Conservation (phyloP, 352 stramenopile genomes). For the Phytophthora crassamura region DNA sequence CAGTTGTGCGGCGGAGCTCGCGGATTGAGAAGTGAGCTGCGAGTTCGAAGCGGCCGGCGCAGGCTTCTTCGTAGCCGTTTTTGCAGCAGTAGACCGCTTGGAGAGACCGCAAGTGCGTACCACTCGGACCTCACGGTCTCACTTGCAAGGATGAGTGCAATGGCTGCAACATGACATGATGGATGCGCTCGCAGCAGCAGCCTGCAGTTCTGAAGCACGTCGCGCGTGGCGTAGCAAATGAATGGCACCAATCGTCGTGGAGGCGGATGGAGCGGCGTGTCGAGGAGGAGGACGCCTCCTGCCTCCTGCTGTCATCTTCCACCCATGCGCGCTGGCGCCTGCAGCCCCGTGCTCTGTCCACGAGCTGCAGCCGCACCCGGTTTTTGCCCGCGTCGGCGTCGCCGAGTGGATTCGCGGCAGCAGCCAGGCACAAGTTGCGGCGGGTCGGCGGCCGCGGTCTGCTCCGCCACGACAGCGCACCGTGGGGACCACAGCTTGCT, state of each 20-base stretch:
- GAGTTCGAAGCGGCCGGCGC: not conserved
- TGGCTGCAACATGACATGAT: conserved; percentile 6
- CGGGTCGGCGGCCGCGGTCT: not conserved
- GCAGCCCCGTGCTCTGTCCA: conserved; percentile 31
- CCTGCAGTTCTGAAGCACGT: too few species aligned
- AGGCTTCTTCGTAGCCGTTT: not conserved
- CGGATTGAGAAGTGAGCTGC: conserved; percentile 3
- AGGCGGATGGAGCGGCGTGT: not conserved
- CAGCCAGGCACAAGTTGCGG: conserved; percentile 21
- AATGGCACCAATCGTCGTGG: too few species aligned
- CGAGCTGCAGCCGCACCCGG: conserved; percentile 27
- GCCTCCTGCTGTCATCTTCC: not conserved
- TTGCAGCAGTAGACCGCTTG: conserved; percentile 7
- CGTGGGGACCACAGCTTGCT: too few species aligned
- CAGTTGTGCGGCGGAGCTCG: too few species aligned
- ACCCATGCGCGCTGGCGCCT: conserved; percentile 27
- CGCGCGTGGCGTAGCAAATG: too few species aligned
- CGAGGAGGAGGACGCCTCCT: conserved; percentile 2
- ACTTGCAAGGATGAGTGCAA: not conserved
- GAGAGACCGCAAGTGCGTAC: conserved; percentile 19
- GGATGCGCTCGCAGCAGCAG: not conserved
- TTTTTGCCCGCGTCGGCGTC: conserved; percentile 24
- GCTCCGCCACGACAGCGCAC: too few species aligned
- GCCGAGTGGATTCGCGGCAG: conserved; percentile 11
- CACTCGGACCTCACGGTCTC: conserved; percentile 13